A percentile compares a stretch with the other conserved stretches of the same genome.
These are phyloP conservation scores for Graphilbum ipis-grandicollis DNA, from an alignment of 2,329 filamentous ascomycete species.

Conservation along the genomic window DNA sequence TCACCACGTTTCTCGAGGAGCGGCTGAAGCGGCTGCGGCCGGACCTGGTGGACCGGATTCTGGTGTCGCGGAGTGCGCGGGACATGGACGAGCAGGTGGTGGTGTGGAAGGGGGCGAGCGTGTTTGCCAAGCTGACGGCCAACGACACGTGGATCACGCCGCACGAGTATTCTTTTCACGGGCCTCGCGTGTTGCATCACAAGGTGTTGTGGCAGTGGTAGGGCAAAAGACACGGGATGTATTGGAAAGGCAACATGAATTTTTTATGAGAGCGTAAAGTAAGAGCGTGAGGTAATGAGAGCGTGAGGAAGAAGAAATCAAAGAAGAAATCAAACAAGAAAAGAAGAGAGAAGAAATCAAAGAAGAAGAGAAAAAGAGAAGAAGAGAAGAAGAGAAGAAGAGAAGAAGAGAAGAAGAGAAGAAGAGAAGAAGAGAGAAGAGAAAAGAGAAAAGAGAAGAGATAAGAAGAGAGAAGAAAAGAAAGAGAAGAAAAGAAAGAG, in stretches of 20 bases:
- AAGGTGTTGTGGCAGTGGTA: slow-evolving; percentile 53
- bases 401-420: too few species aligned
- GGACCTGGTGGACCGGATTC: slow-evolving; percentile 41
- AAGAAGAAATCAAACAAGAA: too few species aligned
- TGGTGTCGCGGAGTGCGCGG: slow-evolving; percentile 56
- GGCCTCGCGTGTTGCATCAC: slow-evolving; percentile 65
- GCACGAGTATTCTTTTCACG: slow-evolving; percentile 75
- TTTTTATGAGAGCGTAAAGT: too few species aligned
- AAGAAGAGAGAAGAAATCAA: too few species aligned
- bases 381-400: too few species aligned
- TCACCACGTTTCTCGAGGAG: slow-evolving; percentile 72
- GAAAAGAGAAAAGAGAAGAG: not conserved
- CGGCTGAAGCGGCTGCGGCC: slow-evolving; percentile 50
- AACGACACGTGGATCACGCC: slow-evolving; percentile 92
- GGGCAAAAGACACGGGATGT: too few species aligned
- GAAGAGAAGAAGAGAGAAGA: too few species aligned
- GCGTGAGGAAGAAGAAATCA: too few species aligned
- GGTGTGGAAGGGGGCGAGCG: slow-evolving; percentile 91
- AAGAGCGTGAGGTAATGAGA: too few species aligned
- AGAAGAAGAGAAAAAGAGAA: too few species aligned
- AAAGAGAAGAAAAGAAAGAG: not conserved
- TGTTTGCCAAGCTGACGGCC: slow-evolving; percentile 79
- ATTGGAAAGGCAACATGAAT: too few species aligned
- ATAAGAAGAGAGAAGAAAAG: not conserved
- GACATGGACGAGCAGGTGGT: slow-evolving; percentile 97